A percentile compares a stretch with the other conserved stretches of the same genome.
These are phyloP conservation scores for Endothia cerciana DNA, from an alignment of 2,329 filamentous ascomycete genomes.

Conservation along the genomic window DNA sequence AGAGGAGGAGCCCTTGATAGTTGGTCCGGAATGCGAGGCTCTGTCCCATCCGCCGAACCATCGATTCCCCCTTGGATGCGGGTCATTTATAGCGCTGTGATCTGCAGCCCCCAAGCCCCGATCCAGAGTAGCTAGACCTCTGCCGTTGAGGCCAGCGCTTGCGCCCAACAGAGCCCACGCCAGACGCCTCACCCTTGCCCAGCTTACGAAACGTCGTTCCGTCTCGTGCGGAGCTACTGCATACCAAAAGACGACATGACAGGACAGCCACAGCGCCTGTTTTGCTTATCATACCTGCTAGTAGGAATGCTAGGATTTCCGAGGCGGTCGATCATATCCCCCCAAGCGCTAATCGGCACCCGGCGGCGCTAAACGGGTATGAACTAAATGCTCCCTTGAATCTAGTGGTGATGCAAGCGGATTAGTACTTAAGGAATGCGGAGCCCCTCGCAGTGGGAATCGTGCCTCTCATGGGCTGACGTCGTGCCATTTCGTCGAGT, in stretches of 20 bases:
- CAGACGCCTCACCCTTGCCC: neutral
- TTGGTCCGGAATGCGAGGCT: neutral
- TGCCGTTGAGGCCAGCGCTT: neutral
- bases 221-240: slow-evolving; percentile 17
- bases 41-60: neutral
- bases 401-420: neutral
- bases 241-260: slow-evolving; percentile 3
- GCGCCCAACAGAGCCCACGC: neutral
- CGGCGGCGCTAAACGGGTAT: neutral
- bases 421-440: slow-evolving; percentile 11
- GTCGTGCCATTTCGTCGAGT: slow-evolving; percentile 23
- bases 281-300: neutral
- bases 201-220: slow-evolving; percentile 17
- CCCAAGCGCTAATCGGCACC: neutral
- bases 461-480: slow-evolving; percentile 20
- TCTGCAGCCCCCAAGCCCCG: slow-evolving; percentile 25
- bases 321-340: neutral
- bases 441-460: slow-evolving; percentile 8
- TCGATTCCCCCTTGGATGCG: neutral
- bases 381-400: neutral
- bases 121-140: neutral
- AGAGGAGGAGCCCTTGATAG: neutral
- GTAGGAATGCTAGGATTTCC: neutral
- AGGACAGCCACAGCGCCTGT: neutral
- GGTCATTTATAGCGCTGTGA: slow-evolving; percentile 21